Evolutionary conservation across 176 grass and related monocot species (phyloP).

Genomic region (Raddia distichophylla): DNA sequence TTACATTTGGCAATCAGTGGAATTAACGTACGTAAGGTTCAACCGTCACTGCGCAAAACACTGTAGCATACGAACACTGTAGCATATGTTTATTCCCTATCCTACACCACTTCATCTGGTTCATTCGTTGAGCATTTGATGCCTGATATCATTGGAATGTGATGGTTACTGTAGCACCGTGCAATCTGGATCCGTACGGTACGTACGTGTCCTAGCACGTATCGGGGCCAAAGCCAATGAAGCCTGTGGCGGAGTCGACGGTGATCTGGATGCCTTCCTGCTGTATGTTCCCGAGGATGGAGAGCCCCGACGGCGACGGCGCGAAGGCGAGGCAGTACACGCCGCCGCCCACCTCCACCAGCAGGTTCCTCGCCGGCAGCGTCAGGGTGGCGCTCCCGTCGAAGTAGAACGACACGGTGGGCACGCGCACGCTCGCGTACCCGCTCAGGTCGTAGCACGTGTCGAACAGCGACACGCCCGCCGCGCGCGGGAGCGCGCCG

Average conservation of each 20-base stretch:
- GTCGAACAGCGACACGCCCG: slow-evolving; percentile 74
- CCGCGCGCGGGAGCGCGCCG: slow-evolving; percentile 48
- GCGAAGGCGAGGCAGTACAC: slow-evolving; percentile 89
- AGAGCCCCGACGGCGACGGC: slow-evolving; percentile 57
- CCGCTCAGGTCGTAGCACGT: slow-evolving; percentile 86
- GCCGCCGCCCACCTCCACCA: slow-evolving; percentile 71
- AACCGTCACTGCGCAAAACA: no score
- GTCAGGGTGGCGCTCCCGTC: slow-evolving; percentile 62
- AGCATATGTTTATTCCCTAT: no score
- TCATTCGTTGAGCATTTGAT: no score
- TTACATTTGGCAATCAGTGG: slow-evolving; percentile 3
- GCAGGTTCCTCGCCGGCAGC: slow-evolving; percentile 82
- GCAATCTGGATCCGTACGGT: no score
- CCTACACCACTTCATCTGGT: no score
- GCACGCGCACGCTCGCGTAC: slow-evolving; percentile 85
- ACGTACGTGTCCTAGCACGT: slow-evolving; percentile 51
- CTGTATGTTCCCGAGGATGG: slow-evolving; percentile 89
- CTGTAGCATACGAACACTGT: no score
- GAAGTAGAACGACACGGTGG: slow-evolving; percentile 90
- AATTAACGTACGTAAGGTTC: no score
- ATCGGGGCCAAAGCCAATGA: slow-evolving; percentile 80
- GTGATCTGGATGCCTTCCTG: slow-evolving; percentile 92
- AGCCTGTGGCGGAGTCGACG: slow-evolving; percentile 71
- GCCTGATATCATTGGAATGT: no score
- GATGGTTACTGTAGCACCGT: no score